Base-by-base conservation (phyloP, 2,329 filamentous ascomycete species). In the Trichoderma endophyticum region DNA sequence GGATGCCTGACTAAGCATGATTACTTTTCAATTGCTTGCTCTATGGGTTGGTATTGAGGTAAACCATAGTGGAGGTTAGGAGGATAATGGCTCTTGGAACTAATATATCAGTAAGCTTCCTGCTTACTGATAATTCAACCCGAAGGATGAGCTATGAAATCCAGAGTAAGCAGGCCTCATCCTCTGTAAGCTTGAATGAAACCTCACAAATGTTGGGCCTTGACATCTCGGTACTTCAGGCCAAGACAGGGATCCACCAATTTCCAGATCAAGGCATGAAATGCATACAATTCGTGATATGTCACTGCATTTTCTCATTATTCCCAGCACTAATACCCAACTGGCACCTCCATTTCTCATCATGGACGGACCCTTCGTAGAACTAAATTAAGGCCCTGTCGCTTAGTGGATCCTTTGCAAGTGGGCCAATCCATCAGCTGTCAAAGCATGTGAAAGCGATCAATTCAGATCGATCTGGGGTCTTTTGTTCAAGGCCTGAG, bases 381-480 rank as follows among this genome's bases (percentile, higher is more conserved):
- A 12, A 34, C 32, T 57, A 28, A 61, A 43, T n/a, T 34, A 70
- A 70, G 66, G 26, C 57, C 67, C 66, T 69, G 66, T 60, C 21
- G n/a, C 15, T 39, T 28, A 62, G 67, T 70, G 67, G 67, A 48
- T 24, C 39, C 28, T n/a, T 36, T 54, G 4, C 3, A 21, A 54
- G 67, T 70, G 67, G 67, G 43, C 43, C 39, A 57, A 30, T 36
- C 24, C 56, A 28, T 18, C 67, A 62, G 57, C 61, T 36, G 39
- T 39, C 56, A 51, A 70, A 59, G 39, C 67, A 70, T 70, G 67
- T 70, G 67, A 70, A 70, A 70, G 30, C 67, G 67, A 70, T 70
- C 67, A 26, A 11, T 51, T 54, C 28, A 62, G 67, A 70, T 62
- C 56, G 57, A 70, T 62, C 67, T 62, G 67, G 67, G 57, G 39